Evolutionary conservation across 148 eudicot species (phyloP), one percentile per base, ranked within the genome.

Genomic region (Gaultheria prostrata): DNA sequence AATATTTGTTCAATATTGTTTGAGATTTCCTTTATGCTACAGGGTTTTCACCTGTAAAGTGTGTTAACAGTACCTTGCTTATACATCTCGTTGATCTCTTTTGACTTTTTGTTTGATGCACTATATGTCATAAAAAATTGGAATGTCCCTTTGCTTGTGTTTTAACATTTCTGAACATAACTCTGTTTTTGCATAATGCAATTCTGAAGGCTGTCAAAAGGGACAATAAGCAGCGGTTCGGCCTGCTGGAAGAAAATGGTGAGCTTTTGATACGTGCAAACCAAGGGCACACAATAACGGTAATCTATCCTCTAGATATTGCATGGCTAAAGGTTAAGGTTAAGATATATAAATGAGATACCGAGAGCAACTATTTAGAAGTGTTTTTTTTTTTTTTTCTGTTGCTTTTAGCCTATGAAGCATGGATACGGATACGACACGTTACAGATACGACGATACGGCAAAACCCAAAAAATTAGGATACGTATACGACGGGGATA

Each of bases 161-260:
- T 67, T 61, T 15, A 5, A 86, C 46, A 39, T 77, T n/a, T 56
- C 46, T 65, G 13, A 10, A 35, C 5, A 2, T 4, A 14, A 21
- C 61, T n/a, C 15, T 50, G 35, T 79, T 74, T 59, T 51, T 80
- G 56, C 45, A 67, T 74, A 70, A 9, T 87, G 50, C 50, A 28
- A 39, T 80, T 50, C 73, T 81, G 78, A 86, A 96, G 99, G 95
- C 97, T 81, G 99, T 97, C 53, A 89, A 93, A 79, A 87, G 56
- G 88, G 99, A 97, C 86, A 97, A 94, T 88, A 97, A 97, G 90
- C 98, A 97, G 87, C 90, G 99, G 81, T 89, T 97, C 89, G 86
- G 94, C 88, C 90, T 97, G 78, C 73, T 94, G 91, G 99, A 97
- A 91, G 98, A 93, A 81, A 85, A 93, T 81, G 97, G 95, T 54